Evolutionary conservation across 768 basidiomycete genomes (phyloP), one percentile per base, ranked within the genome.

Genomic region (Phylloporus sp.): DNA sequence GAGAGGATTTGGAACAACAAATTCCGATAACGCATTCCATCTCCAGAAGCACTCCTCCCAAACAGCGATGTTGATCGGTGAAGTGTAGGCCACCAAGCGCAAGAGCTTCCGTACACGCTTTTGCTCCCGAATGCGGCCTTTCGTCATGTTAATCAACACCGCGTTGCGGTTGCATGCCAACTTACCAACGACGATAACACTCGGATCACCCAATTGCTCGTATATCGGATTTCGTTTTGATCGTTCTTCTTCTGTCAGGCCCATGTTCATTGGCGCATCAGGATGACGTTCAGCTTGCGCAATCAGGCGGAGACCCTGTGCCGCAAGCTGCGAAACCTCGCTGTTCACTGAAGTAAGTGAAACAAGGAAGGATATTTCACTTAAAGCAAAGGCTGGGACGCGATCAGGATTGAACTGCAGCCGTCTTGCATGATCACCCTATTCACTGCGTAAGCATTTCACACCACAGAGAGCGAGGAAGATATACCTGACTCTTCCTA

Each of bases 31-130:
- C 6, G 73, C 69, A 24, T 76, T 74, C 88, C 89, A 92, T 43
- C 88, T 75, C 72, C 79, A 84, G 65, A 85, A 91, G 54, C 82
- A 85, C 61, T 93, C 91, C 56, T 85, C 76, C 91, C 91, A 94
- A 3, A 89, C 85, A 0, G 86, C 87, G 20, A 87, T 72, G 47
- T 89, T 81, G n/a, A 81, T 77, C 1, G 82, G 79, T 27, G 80
- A 79, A 13, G 86, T 81, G 26, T 78, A 80, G 2, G 81, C 76
- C 41, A 90, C 75, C 47, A 80, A 63, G 6, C 87, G 80, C 45
- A 91, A 66, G 23, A 89, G 71, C 65, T 83, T 86, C 15, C 91
- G 77, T 26, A 90, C 78, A 3, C 90, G 81, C 66, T 87, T 91
- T 70, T 93, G 91, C 63, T 88, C 81, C 4, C 80, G 84, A 38